phyloP scores from a whole-genome alignment of 345 rosid genomes.

The Clarkia xantiana region DNA sequence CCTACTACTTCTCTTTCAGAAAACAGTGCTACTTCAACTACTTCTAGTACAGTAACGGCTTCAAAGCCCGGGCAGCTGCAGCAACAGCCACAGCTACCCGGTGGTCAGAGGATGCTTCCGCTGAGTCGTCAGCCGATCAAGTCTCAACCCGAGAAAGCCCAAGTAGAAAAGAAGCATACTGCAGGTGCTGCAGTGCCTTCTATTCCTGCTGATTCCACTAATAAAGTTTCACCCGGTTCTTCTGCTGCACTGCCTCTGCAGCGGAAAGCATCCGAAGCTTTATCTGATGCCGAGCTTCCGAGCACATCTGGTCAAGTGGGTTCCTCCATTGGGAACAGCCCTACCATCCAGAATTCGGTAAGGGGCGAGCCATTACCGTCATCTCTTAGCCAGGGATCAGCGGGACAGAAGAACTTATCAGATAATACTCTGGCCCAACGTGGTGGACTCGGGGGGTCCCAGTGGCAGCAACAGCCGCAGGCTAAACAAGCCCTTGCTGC shows the following conservation, averaged over 20 bases:
- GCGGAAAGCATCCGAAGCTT: constrained; percentile 49
- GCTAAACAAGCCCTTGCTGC: too few species aligned
- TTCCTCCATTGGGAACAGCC: constrained; percentile 23
- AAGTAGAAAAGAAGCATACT: constrained; percentile 25
- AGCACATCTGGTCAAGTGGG: constrained; percentile 30
- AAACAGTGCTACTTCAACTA: constrained; percentile 12
- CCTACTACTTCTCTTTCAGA: constrained; percentile 40
- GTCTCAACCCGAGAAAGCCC: constrained; percentile 41
- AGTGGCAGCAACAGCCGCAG: not conserved
- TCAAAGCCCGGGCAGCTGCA: constrained; percentile 10
- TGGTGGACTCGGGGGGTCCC: constrained; percentile 17
- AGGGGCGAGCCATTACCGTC: constrained; percentile 30
- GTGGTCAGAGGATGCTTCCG: constrained; percentile 45
- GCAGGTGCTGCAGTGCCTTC: constrained; percentile 13
- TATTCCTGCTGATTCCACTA: constrained; percentile 34
- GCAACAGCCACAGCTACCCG: constrained; percentile 31
- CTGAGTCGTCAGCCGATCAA: constrained; percentile 40
- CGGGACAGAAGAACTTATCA: constrained; percentile 48
- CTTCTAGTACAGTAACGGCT: too few species aligned
- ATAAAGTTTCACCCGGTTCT: constrained; percentile 20
- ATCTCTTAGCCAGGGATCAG: constrained; percentile 31
- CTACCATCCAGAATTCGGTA: constrained; percentile 27
- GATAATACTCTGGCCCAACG: constrained; percentile 34
- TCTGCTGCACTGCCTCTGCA: constrained; percentile 21
- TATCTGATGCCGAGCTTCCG: constrained; percentile 10